Percentiles rank a stretch among this genome's conserved stretches.
phyloP scores from a whole-genome alignment of 1,284 basidiomycete genomes.

The Sporisorium exsertum region DNA sequence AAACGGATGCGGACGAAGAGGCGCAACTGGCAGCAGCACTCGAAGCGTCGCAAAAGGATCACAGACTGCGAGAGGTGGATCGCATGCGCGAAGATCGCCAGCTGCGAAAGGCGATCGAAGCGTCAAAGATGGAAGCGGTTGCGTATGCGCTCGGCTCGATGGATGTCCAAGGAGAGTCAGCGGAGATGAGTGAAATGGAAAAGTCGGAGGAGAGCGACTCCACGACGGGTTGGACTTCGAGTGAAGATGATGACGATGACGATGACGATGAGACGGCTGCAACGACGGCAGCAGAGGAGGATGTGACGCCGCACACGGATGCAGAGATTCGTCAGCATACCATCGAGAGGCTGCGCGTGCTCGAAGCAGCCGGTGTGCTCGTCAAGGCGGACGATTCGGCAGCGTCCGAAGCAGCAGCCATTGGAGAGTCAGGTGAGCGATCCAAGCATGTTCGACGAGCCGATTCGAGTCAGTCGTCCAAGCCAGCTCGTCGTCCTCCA shows the following conservation, averaged over 20 bases:
- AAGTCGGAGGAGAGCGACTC: conserved; percentile 66
- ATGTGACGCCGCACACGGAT: conserved; percentile 66
- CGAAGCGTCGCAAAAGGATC: conserved; percentile 35
- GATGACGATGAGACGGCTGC: conserved; percentile 55
- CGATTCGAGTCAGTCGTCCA: conserved; percentile 9
- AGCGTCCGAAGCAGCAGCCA: conserved; percentile 6
- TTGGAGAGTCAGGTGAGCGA: background rate
- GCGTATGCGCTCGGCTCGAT: conserved; percentile 40
- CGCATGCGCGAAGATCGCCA: conserved; percentile 40
- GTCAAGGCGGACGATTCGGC: conserved; percentile 72
- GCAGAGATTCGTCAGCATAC: conserved; percentile 77
- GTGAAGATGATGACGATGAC: conserved; percentile 72
- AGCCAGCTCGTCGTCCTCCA: conserved; percentile 37
- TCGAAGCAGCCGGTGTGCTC: conserved; percentile 87
- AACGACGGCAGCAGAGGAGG: conserved; percentile 25
- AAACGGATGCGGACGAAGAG: conserved; percentile 26
- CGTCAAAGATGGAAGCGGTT: conserved; percentile 49
- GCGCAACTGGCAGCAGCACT: conserved; percentile 34
- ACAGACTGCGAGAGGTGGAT: conserved; percentile 20
- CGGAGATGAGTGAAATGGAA: conserved; percentile 49
- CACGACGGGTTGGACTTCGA: conserved; percentile 72
- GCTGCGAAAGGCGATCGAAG: conserved; percentile 51
- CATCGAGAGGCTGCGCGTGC: conserved; percentile 80
- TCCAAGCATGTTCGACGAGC: background rate
- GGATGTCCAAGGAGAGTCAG: conserved; percentile 3